Base-by-base conservation (phyloP, 2,329 filamentous ascomycete genomes). In the Exophiala lecanii-corni region DNA sequence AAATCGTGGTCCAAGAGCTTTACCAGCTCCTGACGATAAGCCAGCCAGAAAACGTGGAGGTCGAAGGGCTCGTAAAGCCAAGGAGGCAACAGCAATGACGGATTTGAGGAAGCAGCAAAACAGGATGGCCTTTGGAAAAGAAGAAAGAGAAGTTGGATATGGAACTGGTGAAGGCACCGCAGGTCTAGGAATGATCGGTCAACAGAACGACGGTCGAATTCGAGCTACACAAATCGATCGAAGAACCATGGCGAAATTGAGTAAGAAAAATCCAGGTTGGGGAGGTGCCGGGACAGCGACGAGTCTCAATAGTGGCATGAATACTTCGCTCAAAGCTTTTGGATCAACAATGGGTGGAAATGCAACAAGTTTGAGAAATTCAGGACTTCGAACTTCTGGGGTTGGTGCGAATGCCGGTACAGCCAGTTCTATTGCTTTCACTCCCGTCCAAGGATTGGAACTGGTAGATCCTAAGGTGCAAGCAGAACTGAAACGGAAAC, bases 21-120 rank as follows among this genome's bases (percentile, higher is more conserved):
- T 97, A 0, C 91, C 91, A 1, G 86, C 87, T 0, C 92, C 92
- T 0, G 92, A 97, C 60, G 92, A 98, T 66, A 98, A 97, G 64
- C 92, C 89, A 1, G 82, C 86, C 1, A 77, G 89, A 23, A 98
- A 98, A 65, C 85, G 92, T 53, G 92, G 92, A 64, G 92, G 92
- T 39, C 76, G 91, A 42, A 76, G 89, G 53, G 92, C 89, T 9
- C 75, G 92, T 44, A 95, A 95, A 65, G 91, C 91, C 47, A 98
- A 98, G 75, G 92, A 95, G 65, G 89, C 91, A 3, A 87, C 87
- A 5, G 91, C 92, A 47, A 94, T 96, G 88, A 98, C 92, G 0
- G 92, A 98, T 42, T 72, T 98, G 20, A 82, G 89, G 53, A 96
- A 97, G 65, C 89, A 89, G 3, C 92, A 97, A 67, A 98, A 98